A percentile compares a stretch with the other conserved stretches of the same genome.
Conservation (phyloP, 2,329 filamentous ascomycete species). For the Fusarium anguioides region DNA sequence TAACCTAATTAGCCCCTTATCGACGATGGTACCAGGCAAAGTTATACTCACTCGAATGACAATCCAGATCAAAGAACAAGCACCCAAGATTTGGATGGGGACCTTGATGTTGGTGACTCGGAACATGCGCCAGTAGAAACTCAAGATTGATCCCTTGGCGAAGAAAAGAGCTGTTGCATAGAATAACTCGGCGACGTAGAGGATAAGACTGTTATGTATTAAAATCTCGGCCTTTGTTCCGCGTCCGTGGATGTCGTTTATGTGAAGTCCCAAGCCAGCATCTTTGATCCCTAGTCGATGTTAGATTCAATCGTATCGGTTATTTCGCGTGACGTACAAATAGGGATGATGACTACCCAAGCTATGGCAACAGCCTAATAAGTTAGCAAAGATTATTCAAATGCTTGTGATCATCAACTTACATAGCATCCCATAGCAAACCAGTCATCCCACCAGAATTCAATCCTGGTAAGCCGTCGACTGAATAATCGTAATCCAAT, state of each 20-base stretch:
- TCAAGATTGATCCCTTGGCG: slow-evolving; percentile 45
- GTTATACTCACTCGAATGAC: slow-evolving; percentile 40
- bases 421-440: slow-evolving; percentile 35
- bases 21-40: fast-evolving
- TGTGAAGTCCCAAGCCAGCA: slow-evolving; percentile 26
- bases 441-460: slow-evolving; percentile 37
- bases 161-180: slow-evolving; percentile 46
- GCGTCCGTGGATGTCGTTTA: slow-evolving; percentile 18
- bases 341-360: slow-evolving; percentile 32
- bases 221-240: slow-evolving; percentile 10
- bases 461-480: slow-evolving; percentile 30
- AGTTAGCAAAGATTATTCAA: slow-evolving; percentile 1
- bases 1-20: neutral
- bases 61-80: slow-evolving; percentile 43
- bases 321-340: neutral
- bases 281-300: slow-evolving; percentile 21
- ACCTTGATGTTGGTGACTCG: slow-evolving; percentile 41
- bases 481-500: slow-evolving; percentile 22
- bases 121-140: slow-evolving; percentile 50
- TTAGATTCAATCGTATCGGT: neutral
- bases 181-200: slow-evolving; percentile 42
- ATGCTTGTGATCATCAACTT: too few relatives aligned
- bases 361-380: slow-evolving; percentile 24
- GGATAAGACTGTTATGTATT: slow-evolving; percentile 13
- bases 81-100: slow-evolving; percentile 44